A percentile compares a stretch with the other conserved stretches of the same genome.
These are phyloP conservation scores for Sphenostylis stenocarpa DNA, from an alignment of 306 rosid species.

Conservation along the genomic window DNA sequence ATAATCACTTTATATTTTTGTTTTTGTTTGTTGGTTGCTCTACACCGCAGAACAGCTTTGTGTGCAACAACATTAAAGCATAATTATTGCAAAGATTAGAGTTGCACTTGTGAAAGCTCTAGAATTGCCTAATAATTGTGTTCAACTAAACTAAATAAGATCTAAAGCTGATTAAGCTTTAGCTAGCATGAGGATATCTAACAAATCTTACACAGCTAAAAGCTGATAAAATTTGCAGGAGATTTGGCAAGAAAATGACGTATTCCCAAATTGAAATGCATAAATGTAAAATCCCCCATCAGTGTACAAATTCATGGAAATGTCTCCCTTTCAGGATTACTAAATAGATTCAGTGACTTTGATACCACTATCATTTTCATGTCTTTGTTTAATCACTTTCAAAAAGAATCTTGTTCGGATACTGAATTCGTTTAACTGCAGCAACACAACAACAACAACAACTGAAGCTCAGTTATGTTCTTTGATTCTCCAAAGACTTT, in stretches of 20 bases:
- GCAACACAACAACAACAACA: neutral
- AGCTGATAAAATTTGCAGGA: slow-evolving; percentile 16
- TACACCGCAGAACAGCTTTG: neutral
- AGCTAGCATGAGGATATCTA: slow-evolving; percentile 33
- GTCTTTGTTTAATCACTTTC: slow-evolving; percentile 13
- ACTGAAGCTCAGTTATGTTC: neutral
- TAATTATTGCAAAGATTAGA: slow-evolving; percentile 29
- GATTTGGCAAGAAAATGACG: slow-evolving; percentile 36
- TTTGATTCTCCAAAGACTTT: neutral
- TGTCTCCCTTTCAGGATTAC: slow-evolving; percentile 32
- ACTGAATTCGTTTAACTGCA: slow-evolving; percentile 26
- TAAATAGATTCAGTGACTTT: slow-evolving; percentile 35
- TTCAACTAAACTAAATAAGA: slow-evolving; percentile 29
- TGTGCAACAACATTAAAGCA: neutral
- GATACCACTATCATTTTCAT: slow-evolving; percentile 40
- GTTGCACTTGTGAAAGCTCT: slow-evolving; percentile 12
- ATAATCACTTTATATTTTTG: slow-evolving; percentile 27
- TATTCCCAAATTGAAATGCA: slow-evolving; percentile 14
- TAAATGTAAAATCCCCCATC: slow-evolving; percentile 4
- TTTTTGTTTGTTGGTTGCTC: neutral
- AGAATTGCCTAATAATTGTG: slow-evolving; percentile 37
- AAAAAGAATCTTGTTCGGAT: slow-evolving; percentile 9
- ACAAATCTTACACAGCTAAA: slow-evolving; percentile 17
- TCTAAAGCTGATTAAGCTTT: slow-evolving; percentile 31
- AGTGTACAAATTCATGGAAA: slow-evolving; percentile 17